Base-by-base conservation (phyloP, 2,329 filamentous ascomycete species). In the Penicillium hesseltinei region DNA sequence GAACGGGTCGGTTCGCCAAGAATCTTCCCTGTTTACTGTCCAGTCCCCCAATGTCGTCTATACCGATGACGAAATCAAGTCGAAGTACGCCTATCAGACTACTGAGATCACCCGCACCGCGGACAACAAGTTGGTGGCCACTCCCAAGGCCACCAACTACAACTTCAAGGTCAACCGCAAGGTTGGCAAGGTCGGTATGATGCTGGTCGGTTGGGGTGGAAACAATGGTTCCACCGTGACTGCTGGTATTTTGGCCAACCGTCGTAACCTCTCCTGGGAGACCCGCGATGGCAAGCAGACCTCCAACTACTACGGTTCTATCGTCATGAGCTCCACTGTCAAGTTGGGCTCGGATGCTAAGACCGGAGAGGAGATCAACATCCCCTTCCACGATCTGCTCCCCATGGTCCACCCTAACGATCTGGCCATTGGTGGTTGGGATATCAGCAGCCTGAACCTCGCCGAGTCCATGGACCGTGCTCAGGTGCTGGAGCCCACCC, bases 191-290 rank as follows among this genome's bases (percentile, higher is more conserved):
- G 85, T 91, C 66, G 94, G 94, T 73, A 85, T 97, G 81, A 97
- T 99, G 94, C 84, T 99, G 65, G 93, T 99, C 66, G 94, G 94
- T 63, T 93, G 89, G 87, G 94, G 94, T 78, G 94, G 94, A 72
- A 99, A 99, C 86, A 99, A 99, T 75, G 94, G 94, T 65, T 91
- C 91, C 65, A 99, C 94, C 57, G 91, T 99, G 62, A 97, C 94
- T 59, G 94, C 94, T 61, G 94, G 93, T 75, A 96, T 99, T 78
- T 84, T 99, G 74, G 94, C 93, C 78, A 99, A 99, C 80, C 90
- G 91, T 73, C 90, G 88, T 68, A 84, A 86, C 58, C 84, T 97
- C 58, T 81, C 82, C 61, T 99, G 94, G 94, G 91, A 97, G 64
- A 97, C 94, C 69, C 92, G 93, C 71, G 91, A 97, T 77, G 92